These are phyloP conservation scores for Cordyceps javanica DNA, from an alignment of 2,329 filamentous ascomycete genomes.

Conservation along the genomic window DNA sequence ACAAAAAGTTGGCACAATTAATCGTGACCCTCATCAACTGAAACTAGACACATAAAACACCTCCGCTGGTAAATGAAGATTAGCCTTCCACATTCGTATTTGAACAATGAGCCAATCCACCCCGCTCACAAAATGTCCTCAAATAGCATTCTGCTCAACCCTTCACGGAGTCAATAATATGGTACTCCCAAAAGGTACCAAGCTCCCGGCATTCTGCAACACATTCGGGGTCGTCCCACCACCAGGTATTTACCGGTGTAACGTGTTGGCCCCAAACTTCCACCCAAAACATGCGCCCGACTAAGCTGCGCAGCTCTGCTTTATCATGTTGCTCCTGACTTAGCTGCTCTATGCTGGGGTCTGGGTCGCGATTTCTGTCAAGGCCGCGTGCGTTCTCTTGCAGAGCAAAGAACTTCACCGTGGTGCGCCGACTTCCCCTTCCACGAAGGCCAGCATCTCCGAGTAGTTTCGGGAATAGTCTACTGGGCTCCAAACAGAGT, in stretches of 20 bases:
- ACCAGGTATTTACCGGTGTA: slow-evolving; percentile 40
- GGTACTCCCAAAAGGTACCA: slow-evolving; percentile 54
- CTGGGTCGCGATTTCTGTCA: slow-evolving; percentile 16
- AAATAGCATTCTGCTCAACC: background rate
- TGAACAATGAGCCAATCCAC: background rate
- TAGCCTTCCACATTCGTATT: background rate
- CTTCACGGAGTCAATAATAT: slow-evolving; percentile 50
- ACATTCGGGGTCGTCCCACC: slow-evolving; percentile 54
- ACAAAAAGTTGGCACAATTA: background rate
- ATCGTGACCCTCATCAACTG: background rate
- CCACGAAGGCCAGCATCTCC: slow-evolving; percentile 46
- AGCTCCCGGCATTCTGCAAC: slow-evolving; percentile 48
- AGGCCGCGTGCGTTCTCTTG: slow-evolving; percentile 23
- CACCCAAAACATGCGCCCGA: slow-evolving; percentile 54
- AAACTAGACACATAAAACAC: slow-evolving; percentile 1
- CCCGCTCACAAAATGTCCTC: background rate
- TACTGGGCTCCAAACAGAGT: slow-evolving; percentile 53
- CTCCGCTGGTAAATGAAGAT: background rate
- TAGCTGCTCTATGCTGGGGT: slow-evolving; percentile 19
- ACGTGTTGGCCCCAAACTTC: slow-evolving; percentile 54
- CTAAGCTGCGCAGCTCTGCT: slow-evolving; percentile 43
- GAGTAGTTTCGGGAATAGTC: slow-evolving; percentile 54
- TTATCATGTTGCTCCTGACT: slow-evolving; percentile 28
- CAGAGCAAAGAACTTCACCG: slow-evolving; percentile 43
- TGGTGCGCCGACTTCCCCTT: slow-evolving; percentile 40